These are phyloP conservation scores for Sarcodon aspratus DNA, from an alignment of 768 basidiomycete genomes.

Conservation along the genomic window DNA sequence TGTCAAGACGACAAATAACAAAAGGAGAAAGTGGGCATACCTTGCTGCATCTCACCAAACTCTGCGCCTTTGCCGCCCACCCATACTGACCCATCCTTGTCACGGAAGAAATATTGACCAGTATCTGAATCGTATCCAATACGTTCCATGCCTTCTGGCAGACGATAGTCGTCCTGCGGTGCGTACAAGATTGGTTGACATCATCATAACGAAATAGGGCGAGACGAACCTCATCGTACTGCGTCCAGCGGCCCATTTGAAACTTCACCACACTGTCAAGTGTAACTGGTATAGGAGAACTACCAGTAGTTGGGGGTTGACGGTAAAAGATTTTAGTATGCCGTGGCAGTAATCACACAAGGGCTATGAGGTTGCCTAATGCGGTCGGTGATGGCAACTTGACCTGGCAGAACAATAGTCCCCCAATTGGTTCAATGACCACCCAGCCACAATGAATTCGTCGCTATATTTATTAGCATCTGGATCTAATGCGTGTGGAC, in stretches of 20 bases:
- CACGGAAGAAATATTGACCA: slow-evolving; percentile 53
- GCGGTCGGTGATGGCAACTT: no score
- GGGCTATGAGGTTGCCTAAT: no score
- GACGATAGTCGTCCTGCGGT: slow-evolving; percentile 36
- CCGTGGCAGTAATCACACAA: no score
- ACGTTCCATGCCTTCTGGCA: slow-evolving; percentile 44
- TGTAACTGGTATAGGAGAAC: no score
- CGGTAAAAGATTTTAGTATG: no score
- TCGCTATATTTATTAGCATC: slow-evolving; percentile 22
- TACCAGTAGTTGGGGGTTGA: no score
- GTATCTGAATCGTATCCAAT: slow-evolving; percentile 72
- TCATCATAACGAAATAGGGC: background rate
- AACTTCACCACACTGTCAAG: no score
- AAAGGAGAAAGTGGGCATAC: slow-evolving; percentile 13
- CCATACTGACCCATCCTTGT: slow-evolving; percentile 38
- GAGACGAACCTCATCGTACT: slow-evolving; percentile 23
- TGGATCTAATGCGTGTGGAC: slow-evolving; percentile 39
- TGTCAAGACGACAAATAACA: background rate
- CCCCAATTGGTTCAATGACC: no score
- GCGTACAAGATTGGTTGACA: background rate
- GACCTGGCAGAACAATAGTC: no score
- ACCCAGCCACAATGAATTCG: background rate
- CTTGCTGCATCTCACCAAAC: slow-evolving; percentile 39
- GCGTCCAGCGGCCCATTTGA: slow-evolving; percentile 24
- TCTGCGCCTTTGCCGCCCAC: slow-evolving; percentile 51